Conservation (phyloP, 192 early-diverging fungal species). For the Chytriomyces confervae region DNA sequence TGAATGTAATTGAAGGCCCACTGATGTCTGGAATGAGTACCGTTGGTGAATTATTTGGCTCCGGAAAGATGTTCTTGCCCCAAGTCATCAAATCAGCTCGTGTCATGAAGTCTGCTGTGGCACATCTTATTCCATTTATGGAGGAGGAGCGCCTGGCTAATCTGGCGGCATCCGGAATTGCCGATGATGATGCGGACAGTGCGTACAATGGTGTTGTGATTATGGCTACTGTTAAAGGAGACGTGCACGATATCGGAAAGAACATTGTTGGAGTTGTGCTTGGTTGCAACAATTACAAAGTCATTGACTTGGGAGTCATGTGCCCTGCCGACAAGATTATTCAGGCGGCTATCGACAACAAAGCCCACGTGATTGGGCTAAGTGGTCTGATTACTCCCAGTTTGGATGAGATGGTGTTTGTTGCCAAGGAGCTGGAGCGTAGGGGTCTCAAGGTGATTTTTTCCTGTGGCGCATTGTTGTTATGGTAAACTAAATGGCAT, state of each 20-base stretch:
- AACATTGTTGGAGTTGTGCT: constrained; percentile 97
- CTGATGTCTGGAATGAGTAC: constrained; percentile 93
- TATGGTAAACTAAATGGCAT: constrained; percentile 14
- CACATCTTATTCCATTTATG: constrained; percentile 94
- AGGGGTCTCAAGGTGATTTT: constrained; percentile 67
- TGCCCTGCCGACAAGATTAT: constrained; percentile 93
- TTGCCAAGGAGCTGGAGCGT: constrained; percentile 91
- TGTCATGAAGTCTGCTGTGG: constrained; percentile 98
- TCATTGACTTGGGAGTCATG: constrained; percentile 96
- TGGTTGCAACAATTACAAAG: constrained; percentile 96
- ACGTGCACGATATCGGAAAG: constrained; percentile 98
- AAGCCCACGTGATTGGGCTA: constrained; percentile 92
- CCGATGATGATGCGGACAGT: constrained; percentile 62
- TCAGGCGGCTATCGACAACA: constrained; percentile 82
- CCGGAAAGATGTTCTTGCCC: constrained; percentile 97
- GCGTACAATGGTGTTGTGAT: constrained; percentile 89
- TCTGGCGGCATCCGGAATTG: constrained; percentile 58
- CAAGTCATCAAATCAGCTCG: constrained; percentile 96
- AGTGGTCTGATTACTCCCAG: constrained; percentile 94
- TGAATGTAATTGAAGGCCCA: constrained; percentile 96
- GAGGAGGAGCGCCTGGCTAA: constrained; percentile 84
- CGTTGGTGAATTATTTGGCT: constrained; percentile 93
- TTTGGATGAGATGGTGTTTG: constrained; percentile 96
- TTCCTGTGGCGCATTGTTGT: constrained; percentile 33
- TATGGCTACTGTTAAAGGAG: constrained; percentile 95